phyloP scores from a whole-genome alignment of 1,139 yeast genomes.

The Saccharomyces uvarum region DNA sequence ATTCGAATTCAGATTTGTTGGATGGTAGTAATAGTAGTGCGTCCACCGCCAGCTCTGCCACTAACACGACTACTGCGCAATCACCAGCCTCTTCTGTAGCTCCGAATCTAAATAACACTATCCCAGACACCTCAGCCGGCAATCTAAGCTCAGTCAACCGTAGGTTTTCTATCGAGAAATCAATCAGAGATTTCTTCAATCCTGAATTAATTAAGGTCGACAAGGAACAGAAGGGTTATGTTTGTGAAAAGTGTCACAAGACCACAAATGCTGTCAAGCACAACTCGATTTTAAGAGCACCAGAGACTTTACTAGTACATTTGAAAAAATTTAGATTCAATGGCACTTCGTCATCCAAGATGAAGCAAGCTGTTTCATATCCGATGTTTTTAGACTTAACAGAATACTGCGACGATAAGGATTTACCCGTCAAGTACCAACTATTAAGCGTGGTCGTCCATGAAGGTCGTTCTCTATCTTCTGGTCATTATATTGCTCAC shows the following conservation, averaged over 20 bases:
- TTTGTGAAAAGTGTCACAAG: constrained; percentile 78
- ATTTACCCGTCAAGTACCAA: constrained; percentile 55
- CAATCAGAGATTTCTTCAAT: constrained; percentile 72
- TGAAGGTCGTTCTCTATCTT: constrained; percentile 84
- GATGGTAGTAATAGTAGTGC: background rate
- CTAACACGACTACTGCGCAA: background rate
- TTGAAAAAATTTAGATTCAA: constrained; percentile 85
- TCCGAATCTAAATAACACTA: constrained; percentile 1
- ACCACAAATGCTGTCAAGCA: constrained; percentile 72
- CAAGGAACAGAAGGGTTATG: constrained; percentile 62
- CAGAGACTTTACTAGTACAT: constrained; percentile 81
- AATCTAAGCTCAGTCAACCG: constrained; percentile 18
- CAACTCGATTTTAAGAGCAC: constrained; percentile 69
- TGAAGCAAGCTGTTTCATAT: constrained; percentile 77
- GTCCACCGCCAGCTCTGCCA: constrained; percentile 3
- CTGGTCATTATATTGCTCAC: constrained; percentile 90
- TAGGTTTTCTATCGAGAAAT: constrained; percentile 59
- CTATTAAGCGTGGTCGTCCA: constrained; percentile 84
- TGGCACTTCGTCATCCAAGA: constrained; percentile 68
- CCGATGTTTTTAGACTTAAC: constrained; percentile 70
- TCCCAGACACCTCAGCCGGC: background rate
- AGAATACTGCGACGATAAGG: constrained; percentile 37
- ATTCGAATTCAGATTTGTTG: constrained; percentile 14
- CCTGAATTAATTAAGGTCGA: constrained; percentile 69
- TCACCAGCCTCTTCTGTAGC: constrained; percentile 1